Evolutionary conservation across 2,329 filamentous ascomycete species (phyloP).

Genomic region (Zarea fungicola): DNA sequence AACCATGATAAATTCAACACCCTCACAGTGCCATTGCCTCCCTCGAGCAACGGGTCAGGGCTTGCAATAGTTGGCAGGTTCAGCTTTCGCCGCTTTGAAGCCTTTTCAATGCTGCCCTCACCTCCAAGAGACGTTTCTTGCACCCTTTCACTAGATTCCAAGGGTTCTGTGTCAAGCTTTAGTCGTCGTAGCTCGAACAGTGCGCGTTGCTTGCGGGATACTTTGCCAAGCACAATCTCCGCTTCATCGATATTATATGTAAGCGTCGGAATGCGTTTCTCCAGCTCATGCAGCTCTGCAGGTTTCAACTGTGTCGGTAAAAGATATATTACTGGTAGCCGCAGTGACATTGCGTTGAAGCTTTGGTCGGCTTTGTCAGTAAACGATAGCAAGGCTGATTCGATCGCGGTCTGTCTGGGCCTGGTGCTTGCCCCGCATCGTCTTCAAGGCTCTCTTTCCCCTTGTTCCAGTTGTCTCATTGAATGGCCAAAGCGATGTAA

Average conservation of each 20-base stretch:
- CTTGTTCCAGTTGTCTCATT: too few species aligned
- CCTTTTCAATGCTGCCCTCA: constrained; percentile 6
- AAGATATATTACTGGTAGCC: constrained; percentile 64
- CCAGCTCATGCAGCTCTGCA: constrained; percentile 57
- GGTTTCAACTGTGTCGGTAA: constrained; percentile 63
- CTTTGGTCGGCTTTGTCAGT: too few species aligned
- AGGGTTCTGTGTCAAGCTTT: constrained; percentile 52
- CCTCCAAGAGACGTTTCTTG: not conserved
- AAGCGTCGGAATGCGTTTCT: constrained; percentile 59
- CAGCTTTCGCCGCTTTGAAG: constrained; percentile 19
- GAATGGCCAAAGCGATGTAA: too few species aligned
- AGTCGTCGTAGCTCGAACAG: constrained; percentile 70
- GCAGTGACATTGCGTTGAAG: constrained; percentile 21
- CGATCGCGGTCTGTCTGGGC: too few species aligned
- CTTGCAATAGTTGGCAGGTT: too few species aligned
- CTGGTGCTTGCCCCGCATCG: too few species aligned
- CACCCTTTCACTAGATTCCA: not conserved
- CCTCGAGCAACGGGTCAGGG: not conserved
- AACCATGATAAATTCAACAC: constrained; percentile 59
- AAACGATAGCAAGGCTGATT: too few species aligned
- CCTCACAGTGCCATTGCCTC: constrained; percentile 28
- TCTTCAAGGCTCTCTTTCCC: too few species aligned
- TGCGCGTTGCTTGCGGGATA: constrained; percentile 65
- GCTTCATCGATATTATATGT: constrained; percentile 71
- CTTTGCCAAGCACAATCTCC: constrained; percentile 66